phyloP scores from a whole-genome alignment of 2,329 filamentous ascomycete genomes.

The Diaporthe vexans region DNA sequence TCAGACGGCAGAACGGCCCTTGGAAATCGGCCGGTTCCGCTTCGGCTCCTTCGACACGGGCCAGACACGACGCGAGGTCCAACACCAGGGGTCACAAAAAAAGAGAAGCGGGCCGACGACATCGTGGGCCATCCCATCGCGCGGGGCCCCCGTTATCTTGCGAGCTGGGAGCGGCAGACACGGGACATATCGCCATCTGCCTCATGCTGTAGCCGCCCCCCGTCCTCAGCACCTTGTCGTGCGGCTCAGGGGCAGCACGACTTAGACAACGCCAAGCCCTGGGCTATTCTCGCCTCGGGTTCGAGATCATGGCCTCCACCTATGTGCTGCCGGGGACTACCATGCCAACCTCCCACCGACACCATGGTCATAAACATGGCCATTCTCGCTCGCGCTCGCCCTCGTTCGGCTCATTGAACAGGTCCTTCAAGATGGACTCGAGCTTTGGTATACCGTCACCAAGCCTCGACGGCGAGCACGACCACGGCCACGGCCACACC shows the following conservation, averaged over 20 bases:
- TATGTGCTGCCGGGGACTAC: slow-evolving; percentile 68
- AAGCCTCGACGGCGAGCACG: slow-evolving; percentile 50
- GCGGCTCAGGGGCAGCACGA: slow-evolving; percentile 13
- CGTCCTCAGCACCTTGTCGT: neutral
- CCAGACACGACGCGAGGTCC: slow-evolving; percentile 34
- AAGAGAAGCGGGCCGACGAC: slow-evolving; percentile 28
- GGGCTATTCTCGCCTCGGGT: slow-evolving; percentile 19
- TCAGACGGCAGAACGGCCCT: neutral
- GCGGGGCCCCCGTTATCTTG: slow-evolving; percentile 35
- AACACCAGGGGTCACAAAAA: slow-evolving; percentile 25
- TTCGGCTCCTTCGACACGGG: neutral
- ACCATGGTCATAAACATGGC: slow-evolving; percentile 50
- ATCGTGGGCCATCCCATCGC: slow-evolving; percentile 36
- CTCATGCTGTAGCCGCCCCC: slow-evolving; percentile 39
- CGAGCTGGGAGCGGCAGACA: slow-evolving; percentile 14
- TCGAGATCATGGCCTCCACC: slow-evolving; percentile 62
- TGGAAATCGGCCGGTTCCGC: neutral
- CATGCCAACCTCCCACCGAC: slow-evolving; percentile 62
- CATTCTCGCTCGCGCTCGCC: slow-evolving; percentile 57
- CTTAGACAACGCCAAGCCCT: slow-evolving; percentile 11
- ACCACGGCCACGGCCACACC: slow-evolving; percentile 50
- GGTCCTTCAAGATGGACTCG: slow-evolving; percentile 51
- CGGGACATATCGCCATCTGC: slow-evolving; percentile 4
- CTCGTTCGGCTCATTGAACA: slow-evolving; percentile 55
- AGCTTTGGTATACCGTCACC: slow-evolving; percentile 50